A percentile compares a stretch with the other conserved stretches of the same genome.
Evolutionary conservation across 768 basidiomycete species (phyloP).

Genomic region (Mycena galericulata): DNA sequence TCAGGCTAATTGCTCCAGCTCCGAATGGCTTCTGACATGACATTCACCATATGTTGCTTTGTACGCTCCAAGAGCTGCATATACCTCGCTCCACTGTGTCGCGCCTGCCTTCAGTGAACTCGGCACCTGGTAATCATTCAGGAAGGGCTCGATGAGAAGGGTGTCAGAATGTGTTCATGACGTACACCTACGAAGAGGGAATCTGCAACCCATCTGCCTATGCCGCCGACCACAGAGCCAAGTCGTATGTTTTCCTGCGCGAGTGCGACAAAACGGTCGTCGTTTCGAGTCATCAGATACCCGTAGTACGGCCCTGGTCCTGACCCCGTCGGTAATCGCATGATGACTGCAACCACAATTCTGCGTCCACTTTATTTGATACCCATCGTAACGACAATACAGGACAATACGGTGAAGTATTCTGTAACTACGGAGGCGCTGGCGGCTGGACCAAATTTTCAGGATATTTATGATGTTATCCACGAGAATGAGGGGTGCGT

Average conservation of each 20-base stretch:
- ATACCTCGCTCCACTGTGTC: slow-evolving; percentile 12
- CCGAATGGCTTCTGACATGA: too few relatives aligned
- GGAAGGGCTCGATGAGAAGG: slow-evolving; percentile 41
- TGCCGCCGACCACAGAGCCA: slow-evolving; percentile 15
- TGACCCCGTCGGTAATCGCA: slow-evolving; percentile 30
- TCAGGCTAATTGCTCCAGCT: too few relatives aligned
- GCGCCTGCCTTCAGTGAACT: slow-evolving; percentile 45
- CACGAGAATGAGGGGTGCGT: slow-evolving; percentile 17
- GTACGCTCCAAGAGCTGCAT: slow-evolving; percentile 14
- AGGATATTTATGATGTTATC: slow-evolving; percentile 20
- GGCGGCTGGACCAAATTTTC: slow-evolving; percentile 3
- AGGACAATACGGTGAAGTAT: background rate
- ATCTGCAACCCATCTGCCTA: slow-evolving; percentile 54
- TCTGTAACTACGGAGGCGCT: background rate
- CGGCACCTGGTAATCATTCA: slow-evolving; percentile 55
- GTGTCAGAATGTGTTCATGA: background rate
- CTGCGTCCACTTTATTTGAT: background rate
- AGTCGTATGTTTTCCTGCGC: slow-evolving; percentile 42
- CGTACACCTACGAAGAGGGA: slow-evolving; percentile 42
- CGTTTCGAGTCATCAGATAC: slow-evolving; percentile 14
- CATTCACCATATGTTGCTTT: slow-evolving; percentile 28
- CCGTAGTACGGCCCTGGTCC: too few relatives aligned
- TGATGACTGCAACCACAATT: slow-evolving; percentile 25
- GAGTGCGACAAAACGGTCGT: slow-evolving; percentile 24
- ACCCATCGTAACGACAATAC: too few relatives aligned